phyloP scores from a whole-genome alignment of 441 rosid genomes.

The Iberis amara region DNA sequence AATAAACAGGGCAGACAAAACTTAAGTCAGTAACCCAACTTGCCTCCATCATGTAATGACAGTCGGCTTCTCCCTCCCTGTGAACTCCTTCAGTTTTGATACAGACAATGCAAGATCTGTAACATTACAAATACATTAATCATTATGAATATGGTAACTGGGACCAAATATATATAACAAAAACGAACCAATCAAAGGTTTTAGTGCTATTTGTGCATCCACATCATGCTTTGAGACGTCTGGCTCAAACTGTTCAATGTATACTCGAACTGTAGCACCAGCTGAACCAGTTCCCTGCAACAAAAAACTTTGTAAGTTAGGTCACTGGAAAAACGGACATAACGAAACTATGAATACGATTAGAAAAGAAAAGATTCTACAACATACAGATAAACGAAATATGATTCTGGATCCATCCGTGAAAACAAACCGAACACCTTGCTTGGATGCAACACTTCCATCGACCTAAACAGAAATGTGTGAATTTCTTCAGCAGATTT shows the following conservation, averaged over 20 bases:
- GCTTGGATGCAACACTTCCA: constrained; percentile 83
- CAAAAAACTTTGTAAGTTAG: constrained; percentile 5
- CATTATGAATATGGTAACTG: constrained; percentile 14
- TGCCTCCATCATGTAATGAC: constrained; percentile 63
- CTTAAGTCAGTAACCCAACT: constrained; percentile 31
- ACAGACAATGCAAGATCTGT: constrained; percentile 77
- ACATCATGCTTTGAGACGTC: constrained; percentile 73
- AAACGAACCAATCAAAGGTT: constrained; percentile 70
- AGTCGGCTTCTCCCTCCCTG: constrained; percentile 89
- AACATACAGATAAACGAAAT: constrained; percentile 72
- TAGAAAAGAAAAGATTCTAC: background rate
- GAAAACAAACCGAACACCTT: constrained; percentile 86
- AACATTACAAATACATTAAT: constrained; percentile 24
- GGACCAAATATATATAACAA: too few relatives aligned
- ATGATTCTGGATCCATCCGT: constrained; percentile 85
- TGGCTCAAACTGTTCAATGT: constrained; percentile 76
- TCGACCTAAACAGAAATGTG: constrained; percentile 52
- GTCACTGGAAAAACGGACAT: constrained; percentile 3
- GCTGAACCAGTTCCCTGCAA: constrained; percentile 91
- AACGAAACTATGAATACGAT: background rate
- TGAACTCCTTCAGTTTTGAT: constrained; percentile 85
- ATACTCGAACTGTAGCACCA: constrained; percentile 83
- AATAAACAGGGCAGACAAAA: constrained; percentile 36
- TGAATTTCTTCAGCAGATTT: constrained; percentile 7
- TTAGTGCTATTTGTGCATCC: constrained; percentile 84